Evolutionary conservation across 2,329 filamentous ascomycete genomes (phyloP).

Genomic region (Fusarium annulatum): DNA sequence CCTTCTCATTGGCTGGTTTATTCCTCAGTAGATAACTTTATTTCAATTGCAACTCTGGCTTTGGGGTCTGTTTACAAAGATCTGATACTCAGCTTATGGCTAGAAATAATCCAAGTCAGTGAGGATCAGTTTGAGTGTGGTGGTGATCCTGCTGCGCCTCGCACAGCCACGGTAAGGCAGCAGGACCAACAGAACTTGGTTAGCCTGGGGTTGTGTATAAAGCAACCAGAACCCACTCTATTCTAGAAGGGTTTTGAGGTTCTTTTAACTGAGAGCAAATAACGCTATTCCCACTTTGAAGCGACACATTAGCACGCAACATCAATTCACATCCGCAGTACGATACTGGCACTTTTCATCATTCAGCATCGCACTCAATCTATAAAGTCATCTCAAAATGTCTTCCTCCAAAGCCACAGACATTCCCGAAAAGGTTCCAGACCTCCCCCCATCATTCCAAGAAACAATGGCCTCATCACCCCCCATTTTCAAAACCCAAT

Average conservation of each 20-base stretch:
- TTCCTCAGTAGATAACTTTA: too few species aligned
- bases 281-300: not conserved
- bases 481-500: constrained; percentile 2
- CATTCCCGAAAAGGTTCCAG: not conserved
- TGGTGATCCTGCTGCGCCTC: not conserved
- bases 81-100: too few species aligned
- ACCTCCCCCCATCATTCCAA: constrained; percentile 19
- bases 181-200: not conserved
- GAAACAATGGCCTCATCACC: constrained; percentile 11
- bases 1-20: too few species aligned
- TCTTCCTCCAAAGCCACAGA: not conserved
- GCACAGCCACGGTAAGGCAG: not conserved
- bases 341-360: too few species aligned
- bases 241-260: not conserved
- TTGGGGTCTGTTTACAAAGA: too few species aligned
- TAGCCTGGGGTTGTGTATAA: not conserved
- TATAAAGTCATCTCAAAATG: not conserved
- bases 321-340: too few species aligned
- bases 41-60: too few species aligned
- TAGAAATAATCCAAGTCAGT: too few species aligned
- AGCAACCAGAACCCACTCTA: not conserved
- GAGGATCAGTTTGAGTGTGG: not conserved
- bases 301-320: not conserved
- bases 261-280: not conserved
- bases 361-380: too few species aligned